Evolutionary conservation across 2,329 filamentous ascomycete species (phyloP).

Genomic region (Emydomyces testavorans): DNA sequence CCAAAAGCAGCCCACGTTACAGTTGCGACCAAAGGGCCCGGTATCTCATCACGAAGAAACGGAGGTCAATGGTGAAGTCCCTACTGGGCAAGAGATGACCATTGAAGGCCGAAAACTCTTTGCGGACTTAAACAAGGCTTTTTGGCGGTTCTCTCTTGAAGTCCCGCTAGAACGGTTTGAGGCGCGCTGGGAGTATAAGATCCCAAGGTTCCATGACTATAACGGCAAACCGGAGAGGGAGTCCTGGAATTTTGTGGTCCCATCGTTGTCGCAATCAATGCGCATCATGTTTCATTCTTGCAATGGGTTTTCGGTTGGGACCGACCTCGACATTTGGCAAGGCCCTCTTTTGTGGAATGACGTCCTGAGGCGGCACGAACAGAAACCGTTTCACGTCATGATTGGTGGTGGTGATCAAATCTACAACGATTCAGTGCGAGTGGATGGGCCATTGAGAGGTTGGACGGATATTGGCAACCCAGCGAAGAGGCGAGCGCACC

Average conservation of each 20-base stretch:
- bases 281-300: conserved; percentile 60
- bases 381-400: conserved; percentile 55
- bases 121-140: conserved; percentile 47
- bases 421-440: conserved; percentile 67
- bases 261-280: conserved; percentile 52
- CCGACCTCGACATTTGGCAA: conserved; percentile 51
- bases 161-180: conserved; percentile 61
- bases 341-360: conserved; percentile 55
- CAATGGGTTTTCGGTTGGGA: conserved; percentile 57
- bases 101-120: conserved; percentile 47
- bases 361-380: conserved; percentile 48
- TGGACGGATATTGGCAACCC: conserved; percentile 54
- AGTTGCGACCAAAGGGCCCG: conserved; percentile 30
- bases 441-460: conserved; percentile 62
- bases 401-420: conserved; percentile 86
- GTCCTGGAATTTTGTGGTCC: conserved; percentile 45
- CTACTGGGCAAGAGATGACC: conserved; percentile 19
- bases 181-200: conserved; percentile 64
- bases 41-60: conserved; percentile 15
- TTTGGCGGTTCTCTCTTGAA: conserved; percentile 48
- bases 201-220: conserved; percentile 54
- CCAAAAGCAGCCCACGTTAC: conserved; percentile 50
- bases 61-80: conserved; percentile 14
- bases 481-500: conserved; percentile 46
- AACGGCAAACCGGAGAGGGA: conserved; percentile 45